A percentile compares a stretch with the other conserved stretches of the same genome.
These are phyloP conservation scores for Saccharata proteae DNA, from an alignment of 2,329 filamentous ascomycete genomes.

Conservation along the genomic window DNA sequence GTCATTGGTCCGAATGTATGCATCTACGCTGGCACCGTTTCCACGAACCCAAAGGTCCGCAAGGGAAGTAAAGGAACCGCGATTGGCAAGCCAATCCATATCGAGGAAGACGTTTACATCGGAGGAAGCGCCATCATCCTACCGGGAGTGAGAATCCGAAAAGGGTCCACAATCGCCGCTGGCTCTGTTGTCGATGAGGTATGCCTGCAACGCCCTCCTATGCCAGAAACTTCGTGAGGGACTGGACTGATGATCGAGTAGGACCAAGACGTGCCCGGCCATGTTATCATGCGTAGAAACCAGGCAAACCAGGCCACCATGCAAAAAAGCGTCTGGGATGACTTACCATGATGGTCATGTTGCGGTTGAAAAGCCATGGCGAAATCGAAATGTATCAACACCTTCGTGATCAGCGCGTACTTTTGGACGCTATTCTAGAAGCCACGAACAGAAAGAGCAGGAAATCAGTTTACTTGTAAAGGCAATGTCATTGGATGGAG, in stretches of 20 bases:
- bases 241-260: conserved; percentile 2
- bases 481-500: too few relatives aligned
- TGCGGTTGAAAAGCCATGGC: too few relatives aligned
- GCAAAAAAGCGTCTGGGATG: too few relatives aligned
- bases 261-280: neutral
- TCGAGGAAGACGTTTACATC: conserved; percentile 62
- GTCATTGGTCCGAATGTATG: conserved; percentile 68
- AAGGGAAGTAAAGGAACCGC: conserved; percentile 63
- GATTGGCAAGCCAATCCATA: conserved; percentile 57
- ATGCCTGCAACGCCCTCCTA: conserved; percentile 23
- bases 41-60: conserved; percentile 57
- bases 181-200: conserved; percentile 45
- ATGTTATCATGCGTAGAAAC: neutral
- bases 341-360: too few relatives aligned
- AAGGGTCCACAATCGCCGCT: conserved; percentile 40
- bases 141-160: conserved; percentile 42
- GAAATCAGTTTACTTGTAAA: too few relatives aligned
- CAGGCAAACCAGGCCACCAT: too few relatives aligned
- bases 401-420: too few relatives aligned
- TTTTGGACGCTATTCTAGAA: too few relatives aligned
- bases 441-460: too few relatives aligned
- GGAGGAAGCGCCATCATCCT: conserved; percentile 50
- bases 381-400: too few relatives aligned
- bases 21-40: conserved; percentile 64
- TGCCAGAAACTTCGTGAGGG: neutral